Percentiles rank a stretch among this genome's conserved stretches.
Conservation (phyloP, 495 filamentous ascomycete genomes). For the Neurospora pannonica region DNA sequence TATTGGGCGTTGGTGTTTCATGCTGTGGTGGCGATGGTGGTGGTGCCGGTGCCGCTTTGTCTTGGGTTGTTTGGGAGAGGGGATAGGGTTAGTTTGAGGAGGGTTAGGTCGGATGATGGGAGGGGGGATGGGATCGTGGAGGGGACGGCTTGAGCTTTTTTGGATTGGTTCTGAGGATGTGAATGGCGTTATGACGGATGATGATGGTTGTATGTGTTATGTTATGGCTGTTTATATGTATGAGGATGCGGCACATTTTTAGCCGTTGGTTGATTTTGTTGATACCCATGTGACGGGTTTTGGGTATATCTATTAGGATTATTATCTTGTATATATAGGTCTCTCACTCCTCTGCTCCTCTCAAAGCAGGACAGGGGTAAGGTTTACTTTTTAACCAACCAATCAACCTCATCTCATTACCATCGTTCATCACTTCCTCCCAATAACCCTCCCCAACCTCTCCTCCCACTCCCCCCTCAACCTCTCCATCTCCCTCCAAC, state of each 20-base stretch:
- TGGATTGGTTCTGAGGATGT: no score
- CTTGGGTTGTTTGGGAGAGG: constrained; percentile 56
- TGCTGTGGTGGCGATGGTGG: constrained; percentile 56
- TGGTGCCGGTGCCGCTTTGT: constrained; percentile 54
- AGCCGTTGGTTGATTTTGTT: no score
- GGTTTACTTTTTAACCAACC: not conserved
- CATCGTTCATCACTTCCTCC: not conserved
- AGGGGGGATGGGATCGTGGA: not conserved
- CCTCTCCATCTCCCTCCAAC: constrained; percentile 80
- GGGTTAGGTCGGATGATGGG: constrained; percentile 38
- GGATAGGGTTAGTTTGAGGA: constrained; percentile 41
- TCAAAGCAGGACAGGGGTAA: not conserved
- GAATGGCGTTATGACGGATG: constrained; percentile 1
- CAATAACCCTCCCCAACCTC: constrained; percentile 21
- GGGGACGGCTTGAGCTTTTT: not conserved
- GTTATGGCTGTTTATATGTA: not conserved
- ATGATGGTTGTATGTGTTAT: not conserved
- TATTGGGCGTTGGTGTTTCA: constrained; percentile 64
- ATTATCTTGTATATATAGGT: not conserved
- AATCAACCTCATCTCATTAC: not conserved
- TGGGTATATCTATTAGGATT: not conserved
- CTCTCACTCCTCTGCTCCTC: not conserved
- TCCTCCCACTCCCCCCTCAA: constrained; percentile 71
- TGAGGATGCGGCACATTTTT: not conserved
- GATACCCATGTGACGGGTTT: not conserved